Percentiles rank a stretch among this genome's conserved stretches.
Conservation (phyloP, 345 rosid species). For the Salix dunnii region DNA sequence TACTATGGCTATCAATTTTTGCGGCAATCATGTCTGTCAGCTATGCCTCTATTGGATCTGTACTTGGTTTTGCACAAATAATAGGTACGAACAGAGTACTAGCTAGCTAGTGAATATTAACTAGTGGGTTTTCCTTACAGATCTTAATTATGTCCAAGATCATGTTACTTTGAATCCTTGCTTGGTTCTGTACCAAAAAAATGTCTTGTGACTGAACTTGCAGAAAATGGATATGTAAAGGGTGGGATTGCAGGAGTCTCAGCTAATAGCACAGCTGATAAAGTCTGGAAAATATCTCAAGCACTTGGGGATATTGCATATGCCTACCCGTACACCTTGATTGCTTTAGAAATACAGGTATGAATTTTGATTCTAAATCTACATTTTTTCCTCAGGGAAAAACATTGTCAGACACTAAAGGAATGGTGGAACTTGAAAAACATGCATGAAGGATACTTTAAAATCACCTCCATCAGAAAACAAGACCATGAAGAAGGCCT, state of each 20-base stretch:
- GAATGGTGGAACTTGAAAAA: neutral
- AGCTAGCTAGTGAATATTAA: neutral
- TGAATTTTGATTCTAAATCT: neutral
- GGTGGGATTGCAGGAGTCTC: slow-evolving; percentile 38
- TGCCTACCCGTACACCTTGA: slow-evolving; percentile 37
- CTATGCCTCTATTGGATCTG: slow-evolving; percentile 50
- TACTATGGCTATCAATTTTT: slow-evolving; percentile 46
- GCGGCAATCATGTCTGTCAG: slow-evolving; percentile 58
- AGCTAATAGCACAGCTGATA: slow-evolving; percentile 19
- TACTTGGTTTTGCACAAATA: slow-evolving; percentile 43
- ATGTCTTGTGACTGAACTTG: neutral
- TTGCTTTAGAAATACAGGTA: slow-evolving; percentile 27
- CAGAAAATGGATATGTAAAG: slow-evolving; percentile 40
- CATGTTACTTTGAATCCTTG: too few relatives aligned
- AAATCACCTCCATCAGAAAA: slow-evolving; percentile 47
- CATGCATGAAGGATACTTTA: slow-evolving; percentile 11
- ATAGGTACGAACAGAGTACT: slow-evolving; percentile 25
- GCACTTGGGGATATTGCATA: slow-evolving; percentile 50
- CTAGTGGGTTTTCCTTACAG: neutral
- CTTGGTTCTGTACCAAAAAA: too few relatives aligned
- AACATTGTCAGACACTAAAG: neutral
- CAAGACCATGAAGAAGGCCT: slow-evolving; percentile 47
- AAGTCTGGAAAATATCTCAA: slow-evolving; percentile 36
- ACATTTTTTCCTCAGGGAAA: neutral
- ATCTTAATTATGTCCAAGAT: neutral